A percentile compares a stretch with the other conserved stretches of the same genome.
Evolutionary conservation across 1,139 yeast genomes (phyloP).

Genomic region (Candida glucosophila): DNA sequence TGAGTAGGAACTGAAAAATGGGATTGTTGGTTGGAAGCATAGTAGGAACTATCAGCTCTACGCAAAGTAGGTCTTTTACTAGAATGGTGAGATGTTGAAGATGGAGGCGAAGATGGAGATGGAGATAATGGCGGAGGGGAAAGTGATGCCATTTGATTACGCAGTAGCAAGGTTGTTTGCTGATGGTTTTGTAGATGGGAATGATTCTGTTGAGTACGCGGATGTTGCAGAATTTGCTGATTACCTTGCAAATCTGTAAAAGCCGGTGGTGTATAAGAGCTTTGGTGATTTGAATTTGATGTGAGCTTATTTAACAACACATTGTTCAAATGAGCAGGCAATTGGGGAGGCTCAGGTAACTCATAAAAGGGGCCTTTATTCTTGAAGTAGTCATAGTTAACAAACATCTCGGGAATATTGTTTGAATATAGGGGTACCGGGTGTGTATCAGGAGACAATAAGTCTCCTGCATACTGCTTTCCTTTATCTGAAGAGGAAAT

Average conservation of each 20-base stretch:
- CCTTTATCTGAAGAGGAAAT: neutral
- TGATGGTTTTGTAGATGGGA: constrained; percentile 4
- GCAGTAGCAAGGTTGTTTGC: constrained; percentile 9
- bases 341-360: constrained; percentile 86
- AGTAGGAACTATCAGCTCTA: constrained; percentile 50
- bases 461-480: constrained; percentile 10
- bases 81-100: constrained; percentile 9
- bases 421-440: constrained; percentile 21
- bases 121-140: constrained; percentile 12
- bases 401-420: constrained; percentile 40
- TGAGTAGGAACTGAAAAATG: constrained; percentile 87
- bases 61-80: constrained; percentile 32
- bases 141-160: constrained; percentile 11
- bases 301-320: constrained; percentile 72
- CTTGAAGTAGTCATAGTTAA: constrained; percentile 37
- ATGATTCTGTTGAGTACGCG: constrained; percentile 5
- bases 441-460: constrained; percentile 9
- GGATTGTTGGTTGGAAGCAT: constrained; percentile 44
- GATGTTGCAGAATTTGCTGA: constrained; percentile 5
- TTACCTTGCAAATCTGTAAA: constrained; percentile 3
- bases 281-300: constrained; percentile 7
- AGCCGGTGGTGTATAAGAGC: constrained; percentile 5
- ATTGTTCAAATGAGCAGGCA: constrained; percentile 92
- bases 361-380: constrained; percentile 42
- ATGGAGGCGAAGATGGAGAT: constrained; percentile 7